These are phyloP conservation scores for Salix caprea DNA, from an alignment of 345 rosid species.

Conservation along the genomic window DNA sequence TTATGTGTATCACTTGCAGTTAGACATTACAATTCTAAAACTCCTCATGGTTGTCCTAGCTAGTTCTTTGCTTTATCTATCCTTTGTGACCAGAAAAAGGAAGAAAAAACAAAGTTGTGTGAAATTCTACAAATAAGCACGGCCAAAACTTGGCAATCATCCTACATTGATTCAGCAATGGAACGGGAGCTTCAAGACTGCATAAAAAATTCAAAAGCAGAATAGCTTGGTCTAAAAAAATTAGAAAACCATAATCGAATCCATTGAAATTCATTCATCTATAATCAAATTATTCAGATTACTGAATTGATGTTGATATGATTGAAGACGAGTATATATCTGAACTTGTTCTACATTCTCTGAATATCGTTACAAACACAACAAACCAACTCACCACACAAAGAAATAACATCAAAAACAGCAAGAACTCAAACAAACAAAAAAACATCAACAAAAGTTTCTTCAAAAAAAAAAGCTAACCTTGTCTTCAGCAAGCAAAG, in stretches of 20 bases:
- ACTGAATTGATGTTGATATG: not conserved
- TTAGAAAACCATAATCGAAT: not conserved
- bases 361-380: not conserved
- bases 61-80: not conserved
- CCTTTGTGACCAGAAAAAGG: not conserved
- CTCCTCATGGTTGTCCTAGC: not conserved
- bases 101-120: not conserved
- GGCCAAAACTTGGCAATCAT: not conserved
- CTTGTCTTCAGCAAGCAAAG: constrained; percentile 83
- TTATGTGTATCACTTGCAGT: not conserved
- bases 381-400: not conserved
- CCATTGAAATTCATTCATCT: not conserved
- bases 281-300: not conserved
- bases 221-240: not conserved
- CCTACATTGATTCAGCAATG: not conserved
- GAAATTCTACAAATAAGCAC: not conserved
- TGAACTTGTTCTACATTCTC: not conserved
- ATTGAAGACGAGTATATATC: not conserved
- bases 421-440: not conserved
- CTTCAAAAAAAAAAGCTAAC: constrained; percentile 10
- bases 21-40: not conserved
- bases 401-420: not conserved
- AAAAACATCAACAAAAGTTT: not conserved
- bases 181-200: not conserved
- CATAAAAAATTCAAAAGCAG: not conserved